Base-by-base conservation (phyloP, 768 basidiomycete species). In the Kwoniella bestiolae region DNA sequence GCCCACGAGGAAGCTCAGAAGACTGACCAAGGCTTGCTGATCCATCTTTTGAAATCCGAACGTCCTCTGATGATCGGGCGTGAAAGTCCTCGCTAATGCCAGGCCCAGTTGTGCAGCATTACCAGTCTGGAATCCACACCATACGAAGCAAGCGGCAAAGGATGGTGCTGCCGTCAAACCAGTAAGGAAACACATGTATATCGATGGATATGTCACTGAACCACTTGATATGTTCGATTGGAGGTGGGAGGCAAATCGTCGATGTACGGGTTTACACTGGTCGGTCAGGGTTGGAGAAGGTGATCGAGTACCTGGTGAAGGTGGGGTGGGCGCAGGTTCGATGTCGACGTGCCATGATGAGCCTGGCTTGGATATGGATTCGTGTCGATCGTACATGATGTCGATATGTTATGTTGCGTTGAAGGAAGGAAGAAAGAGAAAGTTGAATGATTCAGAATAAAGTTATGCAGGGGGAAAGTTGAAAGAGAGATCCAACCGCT, bases 1-100 rank as follows among this genome's bases (percentile, higher is more conserved):
- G 9, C 92, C 92, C 11, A 83, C 62, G 67, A 90, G 84, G 85
- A 94, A 94, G n/a, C 86, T 80, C 61, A 91, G 73, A 12, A 93
- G 80, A 16, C 91, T 92, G 45, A 86, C 87, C 60, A 94, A 83
- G 12, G 92, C 91, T 79, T 92, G 91, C 77, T 87, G 88, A 72
- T 96, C 93, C 3, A 91, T 85, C 59, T 85, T 85, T 79, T 91
- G 91, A 83, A 94, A 94, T 0, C 84, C 80, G 52, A 69, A 71
- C 2, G 75, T 76, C 16, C 75, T 75, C 74, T 90, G 86, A n/a
- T 63, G 67, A 26, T 63, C 63, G 0, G 79, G 75, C 4, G 73
- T 71, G 71, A 91, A 92, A n/a, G 91, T 86, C 8, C 92, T 86
- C 0, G 90, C 91, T 56, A 94, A 75, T 2, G 92, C 92, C 23